Conservation (phyloP, 1,284 basidiomycete species). For the Malassezia equina region DNA sequence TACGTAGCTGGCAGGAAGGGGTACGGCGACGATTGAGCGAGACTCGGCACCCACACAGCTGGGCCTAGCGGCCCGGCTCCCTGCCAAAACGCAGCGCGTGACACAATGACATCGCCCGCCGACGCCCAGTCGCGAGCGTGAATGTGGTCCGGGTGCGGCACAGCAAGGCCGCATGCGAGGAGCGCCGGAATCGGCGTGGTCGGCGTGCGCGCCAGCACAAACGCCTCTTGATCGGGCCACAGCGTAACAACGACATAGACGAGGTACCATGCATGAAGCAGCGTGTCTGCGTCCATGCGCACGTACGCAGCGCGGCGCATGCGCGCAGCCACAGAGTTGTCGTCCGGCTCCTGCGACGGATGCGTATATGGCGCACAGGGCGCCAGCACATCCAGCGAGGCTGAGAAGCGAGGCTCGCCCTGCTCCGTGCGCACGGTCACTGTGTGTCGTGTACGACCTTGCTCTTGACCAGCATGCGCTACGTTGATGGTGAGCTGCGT, state of each 20-base stretch:
- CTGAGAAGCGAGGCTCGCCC: neutral
- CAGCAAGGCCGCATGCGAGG: conserved; percentile 19
- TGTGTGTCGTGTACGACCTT: neutral
- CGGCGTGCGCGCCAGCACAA: conserved; percentile 6
- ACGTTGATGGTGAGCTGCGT: neutral
- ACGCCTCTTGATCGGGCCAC: conserved; percentile 32
- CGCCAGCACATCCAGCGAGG: conserved; percentile 17
- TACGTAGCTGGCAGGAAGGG: neutral
- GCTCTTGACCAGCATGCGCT: neutral
- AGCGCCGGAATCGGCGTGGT: conserved; percentile 11
- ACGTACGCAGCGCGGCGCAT: conserved; percentile 19
- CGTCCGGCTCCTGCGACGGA: conserved; percentile 33
- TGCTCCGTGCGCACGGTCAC: neutral
- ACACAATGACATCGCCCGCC: conserved; percentile 17
- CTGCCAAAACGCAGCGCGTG: conserved; percentile 38
- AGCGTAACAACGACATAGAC: conserved; percentile 26
- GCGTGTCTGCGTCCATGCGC: neutral
- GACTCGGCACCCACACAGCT: conserved; percentile 17
- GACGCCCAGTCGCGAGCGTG: conserved; percentile 4
- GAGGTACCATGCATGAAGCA: conserved; percentile 23
- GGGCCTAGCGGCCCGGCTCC: conserved; percentile 18
- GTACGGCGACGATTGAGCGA: conserved; percentile 10
- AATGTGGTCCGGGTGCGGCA: conserved; percentile 19
- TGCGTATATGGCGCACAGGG: conserved; percentile 22
- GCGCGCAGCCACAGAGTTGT: conserved; percentile 28